Evolutionary conservation across 306 rosid genomes (phyloP).

Genomic region (Castanea mollissima): DNA sequence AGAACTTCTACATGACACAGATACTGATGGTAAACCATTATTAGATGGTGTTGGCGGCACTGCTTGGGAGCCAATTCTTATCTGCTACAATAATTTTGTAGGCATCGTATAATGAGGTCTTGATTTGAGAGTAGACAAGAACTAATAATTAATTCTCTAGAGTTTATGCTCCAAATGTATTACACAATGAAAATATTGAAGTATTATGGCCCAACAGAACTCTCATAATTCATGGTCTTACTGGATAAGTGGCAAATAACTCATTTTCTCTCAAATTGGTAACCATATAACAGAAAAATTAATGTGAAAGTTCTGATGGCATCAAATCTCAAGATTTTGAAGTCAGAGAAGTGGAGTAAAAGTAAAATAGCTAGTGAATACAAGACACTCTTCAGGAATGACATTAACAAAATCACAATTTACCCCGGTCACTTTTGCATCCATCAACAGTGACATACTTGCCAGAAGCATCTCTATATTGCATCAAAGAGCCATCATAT

Average conservation of each 20-base stretch:
- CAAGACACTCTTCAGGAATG: neutral
- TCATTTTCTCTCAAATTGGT: neutral
- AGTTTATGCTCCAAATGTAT: neutral
- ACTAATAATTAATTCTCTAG: neutral
- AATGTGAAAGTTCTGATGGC: neutral
- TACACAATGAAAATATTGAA: neutral
- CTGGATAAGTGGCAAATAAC: neutral
- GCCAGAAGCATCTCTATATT: neutral
- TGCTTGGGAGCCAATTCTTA: slow-evolving; percentile 20
- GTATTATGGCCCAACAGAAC: neutral
- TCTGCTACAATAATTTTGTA: slow-evolving; percentile 29
- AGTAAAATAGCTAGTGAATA: neutral
- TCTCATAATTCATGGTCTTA: neutral
- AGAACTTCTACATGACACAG: slow-evolving; percentile 29
- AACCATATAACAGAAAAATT: neutral
- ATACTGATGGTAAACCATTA: slow-evolving; percentile 34
- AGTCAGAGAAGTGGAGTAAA: neutral
- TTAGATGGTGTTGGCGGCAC: slow-evolving; percentile 25
- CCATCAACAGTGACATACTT: neutral
- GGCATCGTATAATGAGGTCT: slow-evolving; percentile 6
- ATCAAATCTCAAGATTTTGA: neutral
- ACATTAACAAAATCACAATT: neutral
- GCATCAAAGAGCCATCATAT: neutral
- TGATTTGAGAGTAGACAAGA: neutral
- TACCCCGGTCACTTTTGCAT: neutral